A percentile compares a stretch with the other conserved stretches of the same genome.
phyloP scores from a whole-genome alignment of 2,329 filamentous ascomycete genomes.

The Fonsecaea multimorphosa region DNA sequence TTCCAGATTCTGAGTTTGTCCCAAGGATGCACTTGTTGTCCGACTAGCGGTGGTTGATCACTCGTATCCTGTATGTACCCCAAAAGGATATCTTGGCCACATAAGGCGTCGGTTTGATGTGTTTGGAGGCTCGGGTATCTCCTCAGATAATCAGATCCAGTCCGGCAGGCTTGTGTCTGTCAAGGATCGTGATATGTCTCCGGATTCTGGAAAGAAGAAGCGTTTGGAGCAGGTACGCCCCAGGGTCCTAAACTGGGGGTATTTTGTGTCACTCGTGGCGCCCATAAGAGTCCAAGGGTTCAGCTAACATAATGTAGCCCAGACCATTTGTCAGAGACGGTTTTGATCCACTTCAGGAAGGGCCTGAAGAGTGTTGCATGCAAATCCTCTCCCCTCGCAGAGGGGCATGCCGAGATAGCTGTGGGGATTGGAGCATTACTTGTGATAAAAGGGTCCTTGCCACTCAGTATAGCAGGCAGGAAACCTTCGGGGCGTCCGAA shows the following conservation, averaged over 20 bases:
- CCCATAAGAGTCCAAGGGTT: not conserved
- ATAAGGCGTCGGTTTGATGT: not conserved
- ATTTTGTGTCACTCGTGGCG: not conserved
- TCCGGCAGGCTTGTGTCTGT: not conserved
- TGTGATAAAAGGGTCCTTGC: not conserved
- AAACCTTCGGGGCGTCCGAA: not conserved
- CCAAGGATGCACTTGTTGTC: not conserved
- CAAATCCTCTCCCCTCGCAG: not conserved
- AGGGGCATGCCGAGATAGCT: not conserved
- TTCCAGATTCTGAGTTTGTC: not conserved
- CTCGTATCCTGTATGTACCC: not conserved
- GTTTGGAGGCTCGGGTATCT: not conserved
- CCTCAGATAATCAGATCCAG: not conserved
- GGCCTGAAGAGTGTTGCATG: not conserved
- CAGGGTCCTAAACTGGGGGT: not conserved
- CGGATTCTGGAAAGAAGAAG: slow-evolving; percentile 1
- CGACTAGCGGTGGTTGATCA: not conserved
- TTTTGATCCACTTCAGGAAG: not conserved
- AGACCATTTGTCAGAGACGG: slow-evolving; percentile 7
- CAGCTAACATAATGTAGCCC: slow-evolving; percentile 13
- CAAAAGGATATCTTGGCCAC: not conserved
- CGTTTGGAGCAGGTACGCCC: not conserved
- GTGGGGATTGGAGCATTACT: not conserved
- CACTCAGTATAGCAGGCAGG: not conserved
- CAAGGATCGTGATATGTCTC: not conserved